A percentile compares a stretch with the other conserved stretches of the same genome.
Conservation (phyloP, 2,329 filamentous ascomycete species). For the Talaromyces sp. region DNA sequence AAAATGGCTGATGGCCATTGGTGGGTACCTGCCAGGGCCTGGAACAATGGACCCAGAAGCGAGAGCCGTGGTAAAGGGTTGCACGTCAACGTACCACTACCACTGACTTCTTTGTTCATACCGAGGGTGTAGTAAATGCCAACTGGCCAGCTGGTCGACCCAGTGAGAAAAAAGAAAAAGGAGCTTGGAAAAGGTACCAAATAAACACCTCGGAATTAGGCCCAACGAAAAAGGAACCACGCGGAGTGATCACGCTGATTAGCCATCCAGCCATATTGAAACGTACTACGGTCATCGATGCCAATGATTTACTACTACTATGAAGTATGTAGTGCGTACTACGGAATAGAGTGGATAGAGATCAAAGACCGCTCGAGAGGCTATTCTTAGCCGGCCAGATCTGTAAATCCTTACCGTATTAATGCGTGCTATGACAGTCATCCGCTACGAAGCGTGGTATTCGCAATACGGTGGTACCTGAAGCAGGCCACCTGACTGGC, state of each 20-base stretch:
- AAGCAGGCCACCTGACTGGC: slow-evolving; percentile 1
- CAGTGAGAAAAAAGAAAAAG: no score
- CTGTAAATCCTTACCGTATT: slow-evolving; percentile 5
- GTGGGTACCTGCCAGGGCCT: slow-evolving; percentile 1
- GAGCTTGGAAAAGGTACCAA: not conserved
- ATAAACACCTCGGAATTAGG: not conserved
- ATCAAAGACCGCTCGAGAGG: not conserved
- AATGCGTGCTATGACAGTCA: not conserved
- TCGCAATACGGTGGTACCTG: slow-evolving; percentile 3
- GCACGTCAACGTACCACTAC: not conserved
- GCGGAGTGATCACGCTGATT: not conserved
- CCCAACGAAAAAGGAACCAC: not conserved
- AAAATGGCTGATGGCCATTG: not conserved
- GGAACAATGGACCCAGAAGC: not conserved
- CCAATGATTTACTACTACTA: no score
- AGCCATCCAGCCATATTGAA: not conserved
- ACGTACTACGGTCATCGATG: no score
- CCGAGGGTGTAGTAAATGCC: not conserved
- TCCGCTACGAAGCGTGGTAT: not conserved
- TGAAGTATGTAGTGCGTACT: no score
- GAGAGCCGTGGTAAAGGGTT: not conserved
- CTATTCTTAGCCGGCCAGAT: not conserved
- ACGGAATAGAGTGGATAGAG: not conserved
- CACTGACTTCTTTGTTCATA: no score
- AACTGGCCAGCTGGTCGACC: not conserved